A percentile compares a stretch with the other conserved stretches of the same genome.
Conservation (phyloP, 208 protist species). For the Trypanosoma theileri region DNA sequence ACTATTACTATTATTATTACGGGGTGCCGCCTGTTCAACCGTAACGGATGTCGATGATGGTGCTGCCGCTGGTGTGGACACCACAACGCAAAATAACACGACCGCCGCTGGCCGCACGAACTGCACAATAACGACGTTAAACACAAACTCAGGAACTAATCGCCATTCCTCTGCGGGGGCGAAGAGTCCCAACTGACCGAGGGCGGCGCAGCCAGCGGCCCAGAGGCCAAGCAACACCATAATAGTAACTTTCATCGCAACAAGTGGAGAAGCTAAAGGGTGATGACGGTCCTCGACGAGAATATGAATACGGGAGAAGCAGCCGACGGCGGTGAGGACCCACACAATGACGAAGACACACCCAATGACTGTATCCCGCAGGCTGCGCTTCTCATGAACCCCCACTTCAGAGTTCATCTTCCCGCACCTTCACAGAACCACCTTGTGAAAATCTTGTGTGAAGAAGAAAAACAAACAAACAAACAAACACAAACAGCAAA, state of each 20-base stretch:
- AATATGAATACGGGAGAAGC: slow-evolving; percentile 13
- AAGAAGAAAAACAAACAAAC: neutral
- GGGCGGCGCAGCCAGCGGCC: neutral
- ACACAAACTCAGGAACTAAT: slow-evolving; percentile 2
- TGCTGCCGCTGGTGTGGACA: slow-evolving; percentile 20
- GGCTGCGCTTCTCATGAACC: neutral
- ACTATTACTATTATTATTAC: no score
- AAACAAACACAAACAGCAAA: neutral
- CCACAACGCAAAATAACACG: slow-evolving; percentile 15
- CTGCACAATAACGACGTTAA: slow-evolving; percentile 8
- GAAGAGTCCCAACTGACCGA: slow-evolving; percentile 16
- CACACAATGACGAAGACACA: slow-evolving; percentile 17
- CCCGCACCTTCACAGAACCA: no score
- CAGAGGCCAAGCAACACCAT: slow-evolving; percentile 12
- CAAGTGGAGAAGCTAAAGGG: slow-evolving; percentile 18
- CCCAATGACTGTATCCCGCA: neutral
- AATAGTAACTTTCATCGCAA: slow-evolving; percentile 10
- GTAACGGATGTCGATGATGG: no score
- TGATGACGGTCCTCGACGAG: slow-evolving; percentile 12
- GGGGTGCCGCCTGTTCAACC: neutral
- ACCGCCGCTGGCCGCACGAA: slow-evolving; percentile 4
- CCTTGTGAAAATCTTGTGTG: no score
- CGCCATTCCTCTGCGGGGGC: slow-evolving; percentile 8
- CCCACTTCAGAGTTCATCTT: neutral
- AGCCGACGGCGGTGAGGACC: slow-evolving; percentile 1